These are phyloP conservation scores for Corchorus olitorius DNA, from an alignment of 345 rosid species.

Conservation along the genomic window DNA sequence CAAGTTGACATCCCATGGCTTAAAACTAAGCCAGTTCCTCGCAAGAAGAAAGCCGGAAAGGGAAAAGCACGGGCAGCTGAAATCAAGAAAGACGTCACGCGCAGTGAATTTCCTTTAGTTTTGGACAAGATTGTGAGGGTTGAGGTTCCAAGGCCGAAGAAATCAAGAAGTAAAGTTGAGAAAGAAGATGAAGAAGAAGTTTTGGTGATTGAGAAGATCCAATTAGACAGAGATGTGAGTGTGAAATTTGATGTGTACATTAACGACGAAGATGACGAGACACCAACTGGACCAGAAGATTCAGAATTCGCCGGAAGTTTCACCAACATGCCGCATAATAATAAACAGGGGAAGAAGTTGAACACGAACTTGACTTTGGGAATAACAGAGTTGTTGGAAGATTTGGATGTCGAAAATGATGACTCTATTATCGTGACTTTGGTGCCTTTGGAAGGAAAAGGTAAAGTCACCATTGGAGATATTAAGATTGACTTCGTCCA, in stretches of 20 bases:
- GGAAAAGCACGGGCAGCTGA: constrained; percentile 37
- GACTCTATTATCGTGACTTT: constrained; percentile 46
- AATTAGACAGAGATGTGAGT: constrained; percentile 32
- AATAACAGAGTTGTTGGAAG: constrained; percentile 52
- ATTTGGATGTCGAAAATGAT: constrained; percentile 49
- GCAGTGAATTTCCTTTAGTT: constrained; percentile 31
- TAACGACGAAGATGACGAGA: constrained; percentile 44
- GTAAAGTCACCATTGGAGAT: constrained; percentile 33
- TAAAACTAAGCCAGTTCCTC: constrained; percentile 50
- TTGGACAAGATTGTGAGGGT: constrained; percentile 37
- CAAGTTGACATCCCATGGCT: constrained; percentile 58
- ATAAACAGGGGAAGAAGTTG: constrained; percentile 37
- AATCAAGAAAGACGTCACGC: not conserved
- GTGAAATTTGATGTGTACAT: constrained; percentile 60
- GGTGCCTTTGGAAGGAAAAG: constrained; percentile 42
- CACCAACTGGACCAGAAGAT: constrained; percentile 26
- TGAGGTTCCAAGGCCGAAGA: constrained; percentile 43
- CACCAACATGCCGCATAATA: constrained; percentile 50
- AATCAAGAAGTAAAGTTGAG: constrained; percentile 43
- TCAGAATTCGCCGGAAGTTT: constrained; percentile 62
- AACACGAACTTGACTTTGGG: constrained; percentile 44
- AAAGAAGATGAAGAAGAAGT: constrained; percentile 57
- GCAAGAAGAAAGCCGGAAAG: constrained; percentile 26
- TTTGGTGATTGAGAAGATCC: constrained; percentile 40
- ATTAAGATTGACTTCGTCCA: constrained; percentile 34